These are phyloP conservation scores for Heritiera fomes DNA, from an alignment of 345 rosid genomes.

Conservation along the genomic window DNA sequence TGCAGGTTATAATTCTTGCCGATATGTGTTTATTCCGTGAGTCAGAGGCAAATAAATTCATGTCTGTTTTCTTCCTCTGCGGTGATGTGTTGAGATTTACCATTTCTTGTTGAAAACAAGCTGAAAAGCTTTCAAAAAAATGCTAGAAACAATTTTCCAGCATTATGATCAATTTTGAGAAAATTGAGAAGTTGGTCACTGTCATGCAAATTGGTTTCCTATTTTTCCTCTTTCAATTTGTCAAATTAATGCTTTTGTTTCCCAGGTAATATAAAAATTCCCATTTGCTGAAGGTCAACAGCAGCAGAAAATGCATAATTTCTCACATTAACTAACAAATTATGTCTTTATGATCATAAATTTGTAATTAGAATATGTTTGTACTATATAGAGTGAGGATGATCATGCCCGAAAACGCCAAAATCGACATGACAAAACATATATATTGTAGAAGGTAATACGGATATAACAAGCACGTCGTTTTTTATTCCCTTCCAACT, in stretches of 20 bases:
- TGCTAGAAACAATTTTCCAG: neutral
- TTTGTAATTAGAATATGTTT: neutral
- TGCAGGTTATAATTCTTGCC: constrained; percentile 53
- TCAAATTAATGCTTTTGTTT: neutral
- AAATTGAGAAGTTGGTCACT: neutral
- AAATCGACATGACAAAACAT: neutral
- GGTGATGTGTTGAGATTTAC: neutral
- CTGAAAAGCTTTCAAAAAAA: neutral
- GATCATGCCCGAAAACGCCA: neutral
- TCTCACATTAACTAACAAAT: neutral
- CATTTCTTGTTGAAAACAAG: neutral
- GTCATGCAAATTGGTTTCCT: neutral
- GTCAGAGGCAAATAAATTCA: constrained; percentile 9
- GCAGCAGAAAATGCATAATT: neutral
- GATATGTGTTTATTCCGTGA: constrained; percentile 36
- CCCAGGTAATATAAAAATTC: neutral
- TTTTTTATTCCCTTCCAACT: neutral
- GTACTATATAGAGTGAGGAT: neutral
- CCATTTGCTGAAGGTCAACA: neutral
- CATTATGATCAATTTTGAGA: neutral
- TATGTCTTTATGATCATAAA: neutral
- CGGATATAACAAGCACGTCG: neutral
- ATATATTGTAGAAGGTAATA: neutral
- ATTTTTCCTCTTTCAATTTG: neutral
- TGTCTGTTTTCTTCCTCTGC: neutral